Evolutionary conservation across 768 basidiomycete genomes (phyloP).

Genomic region (Amanita pallidorosea): DNA sequence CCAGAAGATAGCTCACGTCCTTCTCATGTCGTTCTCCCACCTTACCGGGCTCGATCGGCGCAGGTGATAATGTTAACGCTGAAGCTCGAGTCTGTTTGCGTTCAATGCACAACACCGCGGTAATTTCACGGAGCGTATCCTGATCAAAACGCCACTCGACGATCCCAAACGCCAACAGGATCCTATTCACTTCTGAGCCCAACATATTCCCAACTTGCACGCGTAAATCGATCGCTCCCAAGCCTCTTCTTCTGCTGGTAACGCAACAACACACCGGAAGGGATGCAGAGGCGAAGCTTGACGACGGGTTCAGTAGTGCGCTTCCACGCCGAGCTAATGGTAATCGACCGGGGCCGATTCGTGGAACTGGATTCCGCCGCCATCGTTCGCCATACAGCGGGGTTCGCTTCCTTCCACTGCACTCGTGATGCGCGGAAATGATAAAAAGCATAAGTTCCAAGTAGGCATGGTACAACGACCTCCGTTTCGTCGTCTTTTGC

Average conservation of each 20-base stretch:
- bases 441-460: not conserved
- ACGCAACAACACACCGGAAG: not conserved
- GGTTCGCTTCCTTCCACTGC: too few species aligned
- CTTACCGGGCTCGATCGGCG: not conserved
- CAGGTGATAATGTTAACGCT: not conserved
- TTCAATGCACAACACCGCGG: too few species aligned
- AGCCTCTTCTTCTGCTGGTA: too few species aligned
- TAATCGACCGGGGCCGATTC: too few species aligned
- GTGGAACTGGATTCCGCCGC: not conserved
- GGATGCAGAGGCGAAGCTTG: not conserved
- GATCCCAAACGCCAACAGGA: too few species aligned
- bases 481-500: not conserved
- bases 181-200: too few species aligned
- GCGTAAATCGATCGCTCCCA: too few species aligned
- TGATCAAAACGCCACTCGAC: too few species aligned
- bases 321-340: not conserved
- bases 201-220: too few species aligned
- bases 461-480: not conserved
- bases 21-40: not conserved
- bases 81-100: not conserved
- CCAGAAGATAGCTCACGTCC: not conserved
- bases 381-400: not conserved
- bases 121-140: too few species aligned
- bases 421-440: not conserved
- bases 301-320: not conserved